Evolutionary conservation across 2,329 filamentous ascomycete species (phyloP).

Genomic region (Colletotrichum kahawae): DNA sequence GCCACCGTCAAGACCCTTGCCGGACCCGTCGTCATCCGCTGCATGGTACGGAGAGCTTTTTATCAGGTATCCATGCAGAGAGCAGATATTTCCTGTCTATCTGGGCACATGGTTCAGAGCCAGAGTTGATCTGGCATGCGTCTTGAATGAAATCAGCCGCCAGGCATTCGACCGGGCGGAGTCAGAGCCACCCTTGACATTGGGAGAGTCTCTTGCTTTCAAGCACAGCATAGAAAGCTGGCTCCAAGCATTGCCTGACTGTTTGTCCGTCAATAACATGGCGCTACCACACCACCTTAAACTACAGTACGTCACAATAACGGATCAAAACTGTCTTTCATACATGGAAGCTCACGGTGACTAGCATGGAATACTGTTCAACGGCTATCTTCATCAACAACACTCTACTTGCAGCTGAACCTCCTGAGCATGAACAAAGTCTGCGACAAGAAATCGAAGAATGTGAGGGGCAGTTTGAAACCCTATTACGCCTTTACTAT

Average conservation of each 20-base stretch:
- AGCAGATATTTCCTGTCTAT: background rate
- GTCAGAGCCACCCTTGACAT: background rate
- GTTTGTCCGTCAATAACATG: background rate
- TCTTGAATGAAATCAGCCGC: background rate
- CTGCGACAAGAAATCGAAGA: background rate
- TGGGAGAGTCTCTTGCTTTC: background rate
- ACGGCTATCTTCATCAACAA: background rate
- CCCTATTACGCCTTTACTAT: background rate
- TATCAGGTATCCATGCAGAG: background rate
- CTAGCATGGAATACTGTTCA: background rate
- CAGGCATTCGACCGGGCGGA: too few relatives aligned
- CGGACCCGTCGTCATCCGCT: background rate
- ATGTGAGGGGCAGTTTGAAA: background rate
- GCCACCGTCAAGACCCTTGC: background rate
- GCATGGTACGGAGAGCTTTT: background rate
- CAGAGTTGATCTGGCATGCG: background rate
- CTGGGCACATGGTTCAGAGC: background rate
- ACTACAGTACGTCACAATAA: background rate
- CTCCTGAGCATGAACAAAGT: fast-evolving
- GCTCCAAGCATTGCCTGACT: background rate
- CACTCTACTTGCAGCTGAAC: background rate
- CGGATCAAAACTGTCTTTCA: background rate
- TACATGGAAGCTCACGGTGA: background rate
- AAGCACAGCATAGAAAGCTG: background rate
- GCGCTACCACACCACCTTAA: background rate